Percentiles rank a stretch among this genome's conserved stretches.
Conservation (phyloP, 2,329 filamentous ascomycete genomes). For the Sporothrix curviconia region DNA sequence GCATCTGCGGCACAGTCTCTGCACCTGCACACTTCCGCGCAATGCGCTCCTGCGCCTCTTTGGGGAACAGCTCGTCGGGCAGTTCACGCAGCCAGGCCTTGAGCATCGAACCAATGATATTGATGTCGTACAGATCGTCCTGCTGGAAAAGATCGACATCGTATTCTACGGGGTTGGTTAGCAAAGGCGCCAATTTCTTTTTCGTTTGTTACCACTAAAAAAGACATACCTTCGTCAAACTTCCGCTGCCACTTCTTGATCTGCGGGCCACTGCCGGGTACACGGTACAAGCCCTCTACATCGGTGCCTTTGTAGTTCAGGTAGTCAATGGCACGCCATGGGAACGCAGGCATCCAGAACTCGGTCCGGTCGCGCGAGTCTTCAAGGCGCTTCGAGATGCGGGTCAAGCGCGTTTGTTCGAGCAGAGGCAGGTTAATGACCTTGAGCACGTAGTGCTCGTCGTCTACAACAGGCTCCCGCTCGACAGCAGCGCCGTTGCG, state of each 20-base stretch:
- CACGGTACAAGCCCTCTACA: conserved; percentile 86
- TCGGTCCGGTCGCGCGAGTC: conserved; percentile 91
- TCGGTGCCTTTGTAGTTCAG: conserved; percentile 92
- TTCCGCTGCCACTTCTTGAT: conserved; percentile 89
- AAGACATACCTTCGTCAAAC: conserved; percentile 71
- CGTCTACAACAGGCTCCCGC: conserved; percentile 60
- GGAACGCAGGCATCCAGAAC: conserved; percentile 96
- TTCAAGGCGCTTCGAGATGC: conserved; percentile 84
- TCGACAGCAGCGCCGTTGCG: conserved; percentile 65
- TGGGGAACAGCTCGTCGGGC: conserved; percentile 91
- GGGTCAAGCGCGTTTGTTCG: conserved; percentile 81
- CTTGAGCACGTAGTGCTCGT: conserved; percentile 77
- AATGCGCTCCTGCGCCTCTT: conserved; percentile 71
- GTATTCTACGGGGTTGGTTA: conserved; percentile 47
- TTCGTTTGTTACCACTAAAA: too few relatives aligned
- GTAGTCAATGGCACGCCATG: conserved; percentile 94
- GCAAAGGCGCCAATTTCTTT: too few relatives aligned
- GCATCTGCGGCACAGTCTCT: conserved; percentile 72
- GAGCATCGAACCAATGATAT: conserved; percentile 91
- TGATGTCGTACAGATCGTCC: conserved; percentile 86
- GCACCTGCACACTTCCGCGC: conserved; percentile 72
- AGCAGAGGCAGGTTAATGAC: conserved; percentile 81
- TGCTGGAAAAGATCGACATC: conserved; percentile 89
- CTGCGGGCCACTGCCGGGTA: conserved; percentile 82
- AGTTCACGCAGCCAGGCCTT: conserved; percentile 93